Conservation (phyloP, 176 grass and related monocot genomes). For the Phoenix dactylifera region DNA sequence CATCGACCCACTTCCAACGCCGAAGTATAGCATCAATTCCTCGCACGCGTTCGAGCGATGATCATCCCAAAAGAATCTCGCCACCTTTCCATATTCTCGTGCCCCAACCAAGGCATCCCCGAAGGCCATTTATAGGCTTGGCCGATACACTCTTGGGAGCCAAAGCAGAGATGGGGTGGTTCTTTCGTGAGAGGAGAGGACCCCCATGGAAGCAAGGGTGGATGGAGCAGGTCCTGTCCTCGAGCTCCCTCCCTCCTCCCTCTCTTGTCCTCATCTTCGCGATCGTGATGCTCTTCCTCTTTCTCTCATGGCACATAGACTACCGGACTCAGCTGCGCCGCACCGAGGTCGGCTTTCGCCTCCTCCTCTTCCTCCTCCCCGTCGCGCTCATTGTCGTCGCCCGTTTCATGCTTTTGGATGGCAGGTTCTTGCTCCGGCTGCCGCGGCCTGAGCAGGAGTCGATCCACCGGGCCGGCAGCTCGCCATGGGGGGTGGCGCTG, state of each 20-base stretch:
- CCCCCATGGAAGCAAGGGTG: constrained; percentile 52
- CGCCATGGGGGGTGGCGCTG: constrained; percentile 59
- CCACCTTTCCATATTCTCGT: too few species aligned
- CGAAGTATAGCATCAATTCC: too few species aligned
- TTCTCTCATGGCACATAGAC: constrained; percentile 54
- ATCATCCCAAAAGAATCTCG: too few species aligned
- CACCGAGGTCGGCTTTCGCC: constrained; percentile 23
- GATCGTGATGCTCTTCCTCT: constrained; percentile 46
- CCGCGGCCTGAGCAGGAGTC: constrained; percentile 42
- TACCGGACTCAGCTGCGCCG: constrained; percentile 42
- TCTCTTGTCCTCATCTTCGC: constrained; percentile 58
- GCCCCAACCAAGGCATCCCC: too few species aligned
- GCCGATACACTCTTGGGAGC: too few species aligned
- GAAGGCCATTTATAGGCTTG: too few species aligned
- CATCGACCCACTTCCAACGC: too few species aligned
- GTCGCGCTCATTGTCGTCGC: constrained; percentile 49
- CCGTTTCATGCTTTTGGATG: not conserved
- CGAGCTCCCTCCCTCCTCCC: constrained; percentile 38
- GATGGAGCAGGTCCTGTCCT: constrained; percentile 37
- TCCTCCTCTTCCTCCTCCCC: constrained; percentile 42
- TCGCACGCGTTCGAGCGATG: too few species aligned
- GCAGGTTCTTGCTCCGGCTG: constrained; percentile 24
- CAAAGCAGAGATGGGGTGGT: constrained; percentile 23
- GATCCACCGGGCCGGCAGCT: constrained; percentile 55
- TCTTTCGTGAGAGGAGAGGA: constrained; percentile 28